A percentile compares a stretch with the other conserved stretches of the same genome.
These are phyloP conservation scores for Amanita rimosa DNA, from an alignment of 768 basidiomycete species.

Conservation along the genomic window DNA sequence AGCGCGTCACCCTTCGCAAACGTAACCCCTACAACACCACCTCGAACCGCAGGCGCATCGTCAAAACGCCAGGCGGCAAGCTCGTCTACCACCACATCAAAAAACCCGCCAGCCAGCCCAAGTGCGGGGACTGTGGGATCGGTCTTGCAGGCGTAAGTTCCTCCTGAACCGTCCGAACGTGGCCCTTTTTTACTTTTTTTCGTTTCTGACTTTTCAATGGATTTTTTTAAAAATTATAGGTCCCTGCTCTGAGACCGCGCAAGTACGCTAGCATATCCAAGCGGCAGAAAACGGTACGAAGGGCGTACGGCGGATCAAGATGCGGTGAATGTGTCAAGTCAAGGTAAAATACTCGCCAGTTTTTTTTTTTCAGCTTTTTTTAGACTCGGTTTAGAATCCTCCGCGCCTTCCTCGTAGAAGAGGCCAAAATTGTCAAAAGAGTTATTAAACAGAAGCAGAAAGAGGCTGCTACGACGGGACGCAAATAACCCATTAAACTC, in stretches of 20 bases:
- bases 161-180: not conserved
- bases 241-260: slow-evolving; percentile 92
- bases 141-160: slow-evolving; percentile 84
- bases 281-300: slow-evolving; percentile 90
- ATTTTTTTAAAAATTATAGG: no score
- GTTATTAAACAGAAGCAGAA: slow-evolving; percentile 91
- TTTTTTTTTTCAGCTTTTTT: not conserved
- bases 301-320: slow-evolving; percentile 96
- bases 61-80: slow-evolving; percentile 98
- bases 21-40: slow-evolving; percentile 97
- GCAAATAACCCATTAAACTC: slow-evolving; percentile 25
- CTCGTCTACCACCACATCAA: slow-evolving; percentile 97
- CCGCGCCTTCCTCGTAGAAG: slow-evolving; percentile 97
- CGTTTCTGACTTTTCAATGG: no score
- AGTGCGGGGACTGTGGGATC: slow-evolving; percentile 97
- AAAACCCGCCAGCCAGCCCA: slow-evolving; percentile 85
- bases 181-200: no score
- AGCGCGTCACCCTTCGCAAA: slow-evolving; percentile 99
- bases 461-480: slow-evolving; percentile 17
- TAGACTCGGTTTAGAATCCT: slow-evolving; percentile 57
- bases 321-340: slow-evolving; percentile 95
- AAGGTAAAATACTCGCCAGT: slow-evolving; percentile 48
- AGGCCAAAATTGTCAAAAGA: slow-evolving; percentile 99
- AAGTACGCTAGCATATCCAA: slow-evolving; percentile 95
- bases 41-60: slow-evolving; percentile 88